phyloP scores from a whole-genome alignment of 768 basidiomycete species.

The Podaxis sp. region DNA sequence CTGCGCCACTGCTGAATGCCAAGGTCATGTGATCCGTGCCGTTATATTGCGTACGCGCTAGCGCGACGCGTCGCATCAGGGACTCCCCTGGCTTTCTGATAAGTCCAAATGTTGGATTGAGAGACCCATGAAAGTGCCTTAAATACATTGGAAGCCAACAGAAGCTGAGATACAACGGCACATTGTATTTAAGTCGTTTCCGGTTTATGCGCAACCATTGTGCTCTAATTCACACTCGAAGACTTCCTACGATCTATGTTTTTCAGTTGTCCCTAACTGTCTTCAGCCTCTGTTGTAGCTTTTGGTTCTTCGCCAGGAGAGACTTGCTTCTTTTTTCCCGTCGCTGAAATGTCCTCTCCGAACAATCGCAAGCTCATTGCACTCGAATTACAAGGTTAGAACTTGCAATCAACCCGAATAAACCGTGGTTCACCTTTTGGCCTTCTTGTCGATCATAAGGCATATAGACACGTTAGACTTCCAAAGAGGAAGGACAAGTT shows the following conservation, averaged over 20 bases:
- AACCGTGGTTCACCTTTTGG: slow-evolving; percentile 69
- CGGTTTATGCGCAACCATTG: no score
- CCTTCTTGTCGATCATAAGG: slow-evolving; percentile 95
- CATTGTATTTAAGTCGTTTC: no score
- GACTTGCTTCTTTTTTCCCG: slow-evolving; percentile 11
- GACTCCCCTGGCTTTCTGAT: no score
- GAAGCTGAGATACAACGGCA: no score
- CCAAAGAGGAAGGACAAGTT: slow-evolving; percentile 93
- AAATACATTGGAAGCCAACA: no score
- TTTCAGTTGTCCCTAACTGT: no score
- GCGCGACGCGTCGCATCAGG: no score
- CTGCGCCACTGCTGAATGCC: background rate
- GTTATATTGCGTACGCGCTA: background rate
- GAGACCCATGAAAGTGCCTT: no score
- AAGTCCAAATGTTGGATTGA: no score
- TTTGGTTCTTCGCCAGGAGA: background rate
- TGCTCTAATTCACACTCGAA: no score
- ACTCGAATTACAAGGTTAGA: slow-evolving; percentile 38
- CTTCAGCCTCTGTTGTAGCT: background rate
- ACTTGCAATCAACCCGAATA: background rate
- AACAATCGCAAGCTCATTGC: slow-evolving; percentile 87
- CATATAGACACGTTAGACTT: slow-evolving; percentile 85
- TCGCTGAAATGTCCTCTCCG: slow-evolving; percentile 67
- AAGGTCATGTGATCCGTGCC: background rate
- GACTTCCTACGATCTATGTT: no score